A percentile compares a stretch with the other conserved stretches of the same genome.
phyloP scores from a whole-genome alignment of 2,329 filamentous ascomycete genomes.

The Aspergillus phoenicis region DNA sequence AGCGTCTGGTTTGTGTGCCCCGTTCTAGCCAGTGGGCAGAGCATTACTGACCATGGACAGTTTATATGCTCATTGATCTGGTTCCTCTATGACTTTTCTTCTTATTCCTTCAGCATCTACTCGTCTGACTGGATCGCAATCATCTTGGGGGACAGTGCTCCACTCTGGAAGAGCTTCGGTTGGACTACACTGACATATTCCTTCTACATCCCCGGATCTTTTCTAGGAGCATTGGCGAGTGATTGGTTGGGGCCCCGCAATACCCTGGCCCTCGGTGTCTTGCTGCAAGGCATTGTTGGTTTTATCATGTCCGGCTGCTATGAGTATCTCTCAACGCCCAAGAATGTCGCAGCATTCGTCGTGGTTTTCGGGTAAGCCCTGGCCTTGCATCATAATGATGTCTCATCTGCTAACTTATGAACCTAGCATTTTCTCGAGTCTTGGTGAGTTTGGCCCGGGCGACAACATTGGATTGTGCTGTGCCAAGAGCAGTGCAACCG shows the following conservation, averaged over 20 bases:
- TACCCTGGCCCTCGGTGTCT: constrained; percentile 71
- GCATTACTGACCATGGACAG: constrained; percentile 23
- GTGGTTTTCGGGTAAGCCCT: constrained; percentile 67
- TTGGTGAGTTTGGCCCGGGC: constrained; percentile 82
- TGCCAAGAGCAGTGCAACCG: constrained; percentile 83
- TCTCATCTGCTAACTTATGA: not conserved
- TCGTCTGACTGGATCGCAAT: constrained; percentile 61
- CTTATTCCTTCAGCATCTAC: constrained; percentile 86
- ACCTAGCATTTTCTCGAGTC: constrained; percentile 66
- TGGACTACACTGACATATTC: constrained; percentile 88
- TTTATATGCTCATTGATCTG: constrained; percentile 73
- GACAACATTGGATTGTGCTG: constrained; percentile 90
- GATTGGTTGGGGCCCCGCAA: constrained; percentile 79
- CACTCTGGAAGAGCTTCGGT: constrained; percentile 77
- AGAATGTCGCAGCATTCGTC: constrained; percentile 73
- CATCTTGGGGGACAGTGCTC: constrained; percentile 64
- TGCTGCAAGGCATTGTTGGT: constrained; percentile 73
- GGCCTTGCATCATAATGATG: too few species aligned
- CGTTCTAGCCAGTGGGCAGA: not conserved
- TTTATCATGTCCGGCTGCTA: constrained; percentile 89
- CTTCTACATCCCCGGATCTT: constrained; percentile 84
- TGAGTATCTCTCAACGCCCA: constrained; percentile 62
- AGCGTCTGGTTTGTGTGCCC: constrained; percentile 55
- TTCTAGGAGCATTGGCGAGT: constrained; percentile 73
- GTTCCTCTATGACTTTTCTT: constrained; percentile 86